Base-by-base conservation (phyloP, 2,329 filamentous ascomycete genomes). In the Calonectria pteridis region DNA sequence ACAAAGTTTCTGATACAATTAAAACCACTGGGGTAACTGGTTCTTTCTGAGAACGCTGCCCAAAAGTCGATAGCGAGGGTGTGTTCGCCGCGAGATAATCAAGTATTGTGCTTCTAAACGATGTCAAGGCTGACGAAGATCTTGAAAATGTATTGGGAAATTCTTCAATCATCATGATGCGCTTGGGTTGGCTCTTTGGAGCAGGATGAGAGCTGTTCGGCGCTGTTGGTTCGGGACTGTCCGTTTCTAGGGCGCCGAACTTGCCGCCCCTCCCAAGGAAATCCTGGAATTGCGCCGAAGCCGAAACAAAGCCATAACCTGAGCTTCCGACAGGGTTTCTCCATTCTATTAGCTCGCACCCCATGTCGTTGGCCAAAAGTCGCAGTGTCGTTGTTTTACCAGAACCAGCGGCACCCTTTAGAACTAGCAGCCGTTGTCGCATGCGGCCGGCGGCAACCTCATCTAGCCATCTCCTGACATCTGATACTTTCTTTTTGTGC, bases 321-420 rank as follows among this genome's bases (percentile, higher is more conserved):
- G 88, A 82, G 1, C 90, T 90, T 1, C 89, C 91, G 1, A 90
- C 88, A 1, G 96, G 95, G 82, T 98, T 98, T 81, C 92, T 94
- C 97, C 97, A 99, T 84, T 98, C 95, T 37, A 97, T 86, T 35
- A 98, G 86, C 75, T 96, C 91, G 73, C 94, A 93, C 2, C 89
- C 90, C 86, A 98, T 87, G n/a, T 94, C 91, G 75, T 91, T 91
- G 6, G 96, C 93, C 43, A 99, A 89, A 28, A 98, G 86, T 14
- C 91, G 90, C 67, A 98, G 82, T 0, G 96, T 98, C 0, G 95
- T 95, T 0, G 97, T 98, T 85, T 99, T 99, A 35, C 95, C 97
- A 40, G 94, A 94, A 26, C 97, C 97, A 51, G 97, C 96, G 40
- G 95, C 92, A 14, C 97, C 97, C 84, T 97, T 98, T 53, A 99